These are phyloP conservation scores for Ogataea trehaloabstinens DNA, from an alignment of 805 yeast species.

Conservation along the genomic window DNA sequence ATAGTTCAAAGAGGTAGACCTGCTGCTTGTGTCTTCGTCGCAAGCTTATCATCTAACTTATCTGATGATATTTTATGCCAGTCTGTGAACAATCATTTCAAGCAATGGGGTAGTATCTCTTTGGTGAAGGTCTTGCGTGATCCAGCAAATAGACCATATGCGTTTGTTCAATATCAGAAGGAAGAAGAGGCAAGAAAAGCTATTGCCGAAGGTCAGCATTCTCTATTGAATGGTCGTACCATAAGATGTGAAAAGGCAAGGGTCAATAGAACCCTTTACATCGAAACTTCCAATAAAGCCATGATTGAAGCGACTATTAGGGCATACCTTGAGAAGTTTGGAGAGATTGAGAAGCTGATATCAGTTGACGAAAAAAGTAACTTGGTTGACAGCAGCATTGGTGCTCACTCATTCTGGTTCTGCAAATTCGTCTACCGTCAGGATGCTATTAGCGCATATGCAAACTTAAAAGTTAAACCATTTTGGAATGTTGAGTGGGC, in stretches of 20 bases:
- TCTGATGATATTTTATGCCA: conserved; percentile 70
- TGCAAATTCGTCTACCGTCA: conserved; percentile 77
- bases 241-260: conserved; percentile 89
- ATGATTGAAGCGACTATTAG: conserved; percentile 33
- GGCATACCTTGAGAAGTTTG: conserved; percentile 49
- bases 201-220: conserved; percentile 63
- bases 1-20: conserved; percentile 56
- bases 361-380: conserved; percentile 37
- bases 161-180: conserved; percentile 80
- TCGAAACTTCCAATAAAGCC: conserved; percentile 37
- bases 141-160: conserved; percentile 81
- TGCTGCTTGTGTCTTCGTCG: conserved; percentile 85
- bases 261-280: conserved; percentile 80
- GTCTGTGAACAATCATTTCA: conserved; percentile 68
- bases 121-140: conserved; percentile 83
- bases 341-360: conserved; percentile 71
- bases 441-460: conserved; percentile 85
- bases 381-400: conserved; percentile 15
- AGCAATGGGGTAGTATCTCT: conserved; percentile 66
- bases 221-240: conserved; percentile 66
- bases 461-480: conserved; percentile 54
- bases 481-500: conserved; percentile 80
- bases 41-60: conserved; percentile 66
- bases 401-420: conserved; percentile 51
- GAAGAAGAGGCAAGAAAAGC: conserved; percentile 72